Base-by-base conservation (phyloP, 108 stramenopile genomes). In the Discostella stelligeroides region DNA sequence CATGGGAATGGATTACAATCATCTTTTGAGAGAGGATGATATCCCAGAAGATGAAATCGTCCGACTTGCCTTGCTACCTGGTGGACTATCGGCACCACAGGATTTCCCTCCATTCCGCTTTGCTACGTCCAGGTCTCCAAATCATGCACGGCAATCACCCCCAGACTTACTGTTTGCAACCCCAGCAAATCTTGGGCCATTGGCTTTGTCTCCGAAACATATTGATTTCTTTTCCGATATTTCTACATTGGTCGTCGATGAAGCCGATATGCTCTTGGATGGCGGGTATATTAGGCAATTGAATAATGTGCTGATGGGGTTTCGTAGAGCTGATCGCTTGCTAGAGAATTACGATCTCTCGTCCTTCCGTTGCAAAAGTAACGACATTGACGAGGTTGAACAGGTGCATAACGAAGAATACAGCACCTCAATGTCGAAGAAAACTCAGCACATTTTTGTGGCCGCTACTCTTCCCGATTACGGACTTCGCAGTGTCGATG, bases 221-320 rank as follows among this genome's bases (percentile, higher is more conserved):
- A 85, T 99, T 54, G 87, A 92, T 54, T 63, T 98, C 55, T 97
- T 96, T 85, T 88, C 88, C 21, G 90, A 92, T 68, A 84, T 96
- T 46, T 48, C 77, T 11, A 89, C 92, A 8, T 53, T 98, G 62
- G 92, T 98, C 14, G 71, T 97, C 21, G 97, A 97, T 81, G 97
- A 98, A 71, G 97, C 97, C 20, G 98, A 98, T 75, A 96, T 98
- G 97, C 73, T 98, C 14, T 63, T 98, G 60, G 98, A 98, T 80
- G 98, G 98, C 7, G 94, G 92, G 18, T 98, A 96, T 68, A 75
- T 90, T 48, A 85, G 86, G 42, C 81, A 85, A 15, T 58, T 98
- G 70, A 89, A 97, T 41, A 80, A 96, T 71, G 95, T 96, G 25
- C 74, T 98, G 56, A 81, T 97, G 80, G 92, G 90, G 47, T 95